A percentile compares a stretch with the other conserved stretches of the same genome.
Conservation (phyloP, 148 eudicot genomes). For the Rhododendron molle region DNA sequence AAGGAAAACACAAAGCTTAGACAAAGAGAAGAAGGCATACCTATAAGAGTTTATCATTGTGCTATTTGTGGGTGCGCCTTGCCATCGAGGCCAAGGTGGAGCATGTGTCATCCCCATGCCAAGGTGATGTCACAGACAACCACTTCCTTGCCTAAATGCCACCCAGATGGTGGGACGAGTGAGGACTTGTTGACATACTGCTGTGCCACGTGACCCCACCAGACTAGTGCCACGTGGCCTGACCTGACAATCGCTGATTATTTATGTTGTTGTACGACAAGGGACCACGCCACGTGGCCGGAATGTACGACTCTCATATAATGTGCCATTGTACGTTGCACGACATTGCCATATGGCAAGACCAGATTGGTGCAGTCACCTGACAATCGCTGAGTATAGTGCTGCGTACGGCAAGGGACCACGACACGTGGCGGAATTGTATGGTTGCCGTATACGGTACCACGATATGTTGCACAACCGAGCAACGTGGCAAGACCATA, state of each 20-base stretch:
- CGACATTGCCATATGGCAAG: neutral
- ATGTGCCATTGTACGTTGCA: neutral
- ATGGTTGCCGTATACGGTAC: too few species aligned
- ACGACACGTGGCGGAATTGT: too few species aligned
- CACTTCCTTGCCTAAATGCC: neutral
- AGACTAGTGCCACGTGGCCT: neutral
- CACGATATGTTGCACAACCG: too few species aligned
- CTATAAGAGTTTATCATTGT: neutral
- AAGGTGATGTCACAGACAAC: neutral
- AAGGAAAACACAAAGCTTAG: neutral
- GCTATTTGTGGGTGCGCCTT: neutral
- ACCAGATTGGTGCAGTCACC: neutral
- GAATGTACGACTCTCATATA: neutral
- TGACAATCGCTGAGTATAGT: too few species aligned
- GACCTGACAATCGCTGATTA: neutral
- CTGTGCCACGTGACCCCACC: neutral
- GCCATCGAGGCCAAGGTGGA: neutral
- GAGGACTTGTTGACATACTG: neutral
- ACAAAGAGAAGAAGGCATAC: neutral
- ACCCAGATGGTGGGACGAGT: neutral
- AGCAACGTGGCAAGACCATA: too few species aligned
- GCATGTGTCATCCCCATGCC: neutral
- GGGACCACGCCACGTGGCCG: neutral
- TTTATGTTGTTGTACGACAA: neutral
- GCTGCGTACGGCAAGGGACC: too few species aligned